Evolutionary conservation across 2,329 filamentous ascomycete genomes (phyloP).

Genomic region (Elsinoe ampelina): DNA sequence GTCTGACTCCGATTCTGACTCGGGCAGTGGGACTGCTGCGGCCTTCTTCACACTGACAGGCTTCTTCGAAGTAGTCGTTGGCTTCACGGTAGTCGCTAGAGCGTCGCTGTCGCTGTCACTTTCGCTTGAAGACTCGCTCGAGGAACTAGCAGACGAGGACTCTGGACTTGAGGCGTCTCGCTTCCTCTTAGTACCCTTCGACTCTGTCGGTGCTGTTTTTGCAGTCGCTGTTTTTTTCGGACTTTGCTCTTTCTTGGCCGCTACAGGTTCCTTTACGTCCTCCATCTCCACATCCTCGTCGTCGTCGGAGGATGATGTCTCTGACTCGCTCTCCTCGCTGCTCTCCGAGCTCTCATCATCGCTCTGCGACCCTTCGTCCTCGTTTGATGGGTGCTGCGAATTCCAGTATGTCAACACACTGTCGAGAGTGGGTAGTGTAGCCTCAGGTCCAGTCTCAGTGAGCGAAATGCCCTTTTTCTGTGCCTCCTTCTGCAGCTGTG

Average conservation of each 20-base stretch:
- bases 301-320: slow-evolving; percentile 11
- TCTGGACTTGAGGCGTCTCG: slow-evolving; percentile 11
- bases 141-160: slow-evolving; percentile 2
- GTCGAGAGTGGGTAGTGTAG: slow-evolving; percentile 18
- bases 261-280: slow-evolving; percentile 9
- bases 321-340: slow-evolving; percentile 17
- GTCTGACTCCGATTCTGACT: slow-evolving; percentile 21
- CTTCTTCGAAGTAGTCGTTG: background rate
- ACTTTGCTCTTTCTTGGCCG: slow-evolving; percentile 22
- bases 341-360: slow-evolving; percentile 18
- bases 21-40: slow-evolving; percentile 15
- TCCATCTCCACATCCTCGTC: slow-evolving; percentile 16
- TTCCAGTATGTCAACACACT: slow-evolving; percentile 22
- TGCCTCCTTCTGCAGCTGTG: slow-evolving; percentile 25
- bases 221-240: slow-evolving; percentile 23
- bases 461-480: slow-evolving; percentile 23
- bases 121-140: slow-evolving; percentile 14
- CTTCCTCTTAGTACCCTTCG: slow-evolving; percentile 10
- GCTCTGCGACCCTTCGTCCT: slow-evolving; percentile 15
- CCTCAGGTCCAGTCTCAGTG: slow-evolving; percentile 17
- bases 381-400: slow-evolving; percentile 18
- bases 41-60: slow-evolving; percentile 6
- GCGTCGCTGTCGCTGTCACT: slow-evolving; percentile 15
- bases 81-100: background rate
- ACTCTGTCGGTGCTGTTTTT: slow-evolving; percentile 16